These are phyloP conservation scores for carrot (Daucus carota) DNA, from an alignment of 129 eudicot genomes.

Conservation along the genomic window DNA sequence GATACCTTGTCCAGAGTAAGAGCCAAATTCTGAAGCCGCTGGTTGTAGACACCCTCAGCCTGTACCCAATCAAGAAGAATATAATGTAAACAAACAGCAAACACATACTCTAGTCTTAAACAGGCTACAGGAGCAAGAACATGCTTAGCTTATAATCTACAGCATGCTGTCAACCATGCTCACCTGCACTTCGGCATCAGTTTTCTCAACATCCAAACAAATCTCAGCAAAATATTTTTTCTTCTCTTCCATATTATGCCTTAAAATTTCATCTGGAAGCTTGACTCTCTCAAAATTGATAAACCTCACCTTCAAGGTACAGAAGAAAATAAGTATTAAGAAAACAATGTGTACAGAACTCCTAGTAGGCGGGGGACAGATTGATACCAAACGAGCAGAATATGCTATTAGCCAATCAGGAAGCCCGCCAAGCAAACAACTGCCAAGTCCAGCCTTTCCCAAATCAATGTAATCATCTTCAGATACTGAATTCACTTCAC, in stretches of 20 bases:
- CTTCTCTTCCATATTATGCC: conserved; percentile 86
- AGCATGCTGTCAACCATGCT: neutral
- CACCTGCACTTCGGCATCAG: conserved; percentile 95
- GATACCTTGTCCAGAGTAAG: conserved; percentile 91
- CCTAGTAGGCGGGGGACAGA: neutral
- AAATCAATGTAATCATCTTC: conserved; percentile 93
- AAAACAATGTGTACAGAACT: conserved; percentile 1
- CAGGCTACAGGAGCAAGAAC: neutral
- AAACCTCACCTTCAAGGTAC: conserved; percentile 61
- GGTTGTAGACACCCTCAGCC: conserved; percentile 98
- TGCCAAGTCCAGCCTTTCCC: conserved; percentile 92
- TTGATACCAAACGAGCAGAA: conserved; percentile 74
- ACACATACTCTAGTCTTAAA: neutral
- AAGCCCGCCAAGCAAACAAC: conserved; percentile 93
- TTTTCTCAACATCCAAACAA: conserved; percentile 61
- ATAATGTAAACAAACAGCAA: neutral
- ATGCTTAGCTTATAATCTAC: neutral
- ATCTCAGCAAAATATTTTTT: conserved; percentile 74
- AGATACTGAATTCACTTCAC: conserved; percentile 79
- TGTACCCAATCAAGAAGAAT: conserved; percentile 20
- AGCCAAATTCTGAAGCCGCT: conserved; percentile 96
- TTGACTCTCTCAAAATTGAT: conserved; percentile 82
- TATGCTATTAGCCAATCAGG: conserved; percentile 97
- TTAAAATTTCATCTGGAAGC: conserved; percentile 81
- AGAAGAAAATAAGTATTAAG: conserved; percentile 6